Evolutionary conservation across 164 flowering plant genomes (phyloP), one percentile per base, ranked within the genome.

Genomic region (Vitis labrusca): DNA sequence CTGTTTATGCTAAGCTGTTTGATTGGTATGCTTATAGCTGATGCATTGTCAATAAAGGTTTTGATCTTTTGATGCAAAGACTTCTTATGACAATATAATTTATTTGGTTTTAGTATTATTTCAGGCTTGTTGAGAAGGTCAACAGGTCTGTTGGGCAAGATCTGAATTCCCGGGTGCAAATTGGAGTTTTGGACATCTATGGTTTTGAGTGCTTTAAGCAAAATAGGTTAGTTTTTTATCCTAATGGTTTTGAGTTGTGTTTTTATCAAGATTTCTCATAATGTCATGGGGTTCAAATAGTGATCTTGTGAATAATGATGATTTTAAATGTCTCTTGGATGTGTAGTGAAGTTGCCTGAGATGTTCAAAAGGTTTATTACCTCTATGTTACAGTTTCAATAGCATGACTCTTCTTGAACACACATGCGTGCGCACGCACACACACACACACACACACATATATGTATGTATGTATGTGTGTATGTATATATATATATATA

Each of bases 61-160:
- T 60, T 65, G 48, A 23, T 70, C 23, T 55, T 51, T 59, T 54
- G 17, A 16, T 58, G n/a, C 50, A n/a, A 9, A 5, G 0, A 15
- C 23, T 30, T 54, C 61, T 7, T 32, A 12, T 61, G 23, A 52
- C 32, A 64, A 6, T 8, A 19, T 13, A 63, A 9, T 48, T 32
- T 30, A 13, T 17, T 70, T 58, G 58, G 2, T 44, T 75, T 64
- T 49, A 13, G 15, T 76, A 1, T 65, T 76, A 53, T 68, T 81
- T 52, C 84, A 96, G 99, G 99, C 86, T 96, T 79, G 99, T 96
- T 78, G 92, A 90, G 64, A 96, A 93, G 83, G 89, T 96, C 47
- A 96, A 96, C 71, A 83, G 73, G 65, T 93, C 99, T 61, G 96
- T 96, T 70, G 99, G 99, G 73, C 99, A 96, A 84, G 99, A 96